Conservation (phyloP, 306 rosid species). For the Prosopis cineraria region DNA sequence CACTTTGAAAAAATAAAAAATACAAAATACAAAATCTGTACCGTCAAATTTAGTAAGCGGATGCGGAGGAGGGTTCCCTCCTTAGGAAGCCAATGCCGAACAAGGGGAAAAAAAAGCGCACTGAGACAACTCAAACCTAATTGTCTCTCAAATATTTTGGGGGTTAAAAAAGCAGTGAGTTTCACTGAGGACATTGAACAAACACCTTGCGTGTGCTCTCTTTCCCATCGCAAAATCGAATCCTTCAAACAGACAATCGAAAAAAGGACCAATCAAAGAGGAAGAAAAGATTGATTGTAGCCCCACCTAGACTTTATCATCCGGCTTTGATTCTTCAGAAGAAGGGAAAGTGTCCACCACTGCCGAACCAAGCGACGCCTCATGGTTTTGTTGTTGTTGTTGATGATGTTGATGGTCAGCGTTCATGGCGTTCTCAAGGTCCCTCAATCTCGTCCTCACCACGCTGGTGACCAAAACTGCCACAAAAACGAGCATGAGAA, state of each 20-base stretch:
- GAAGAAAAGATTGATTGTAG: background rate
- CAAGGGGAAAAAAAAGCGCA: no score
- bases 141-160: no score
- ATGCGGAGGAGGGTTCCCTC: no score
- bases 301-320: slow-evolving; percentile 41
- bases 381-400: slow-evolving; percentile 24
- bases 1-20: no score
- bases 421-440: slow-evolving; percentile 48
- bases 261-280: background rate
- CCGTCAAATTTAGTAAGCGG: no score
- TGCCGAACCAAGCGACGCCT: slow-evolving; percentile 34
- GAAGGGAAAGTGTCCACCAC: slow-evolving; percentile 22
- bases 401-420: slow-evolving; percentile 43
- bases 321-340: background rate
- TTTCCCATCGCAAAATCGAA: background rate
- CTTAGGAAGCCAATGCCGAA: no score
- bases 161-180: no score
- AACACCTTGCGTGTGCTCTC: slow-evolving; percentile 37
- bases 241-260: background rate
- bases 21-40: no score
- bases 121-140: no score
- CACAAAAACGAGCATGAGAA: background rate
- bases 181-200: slow-evolving; percentile 49
- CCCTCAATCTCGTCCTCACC: slow-evolving; percentile 58
- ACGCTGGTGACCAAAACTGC: slow-evolving; percentile 68